Base-by-base conservation (phyloP, 148 eudicot genomes). In the Cornus controversa region DNA sequence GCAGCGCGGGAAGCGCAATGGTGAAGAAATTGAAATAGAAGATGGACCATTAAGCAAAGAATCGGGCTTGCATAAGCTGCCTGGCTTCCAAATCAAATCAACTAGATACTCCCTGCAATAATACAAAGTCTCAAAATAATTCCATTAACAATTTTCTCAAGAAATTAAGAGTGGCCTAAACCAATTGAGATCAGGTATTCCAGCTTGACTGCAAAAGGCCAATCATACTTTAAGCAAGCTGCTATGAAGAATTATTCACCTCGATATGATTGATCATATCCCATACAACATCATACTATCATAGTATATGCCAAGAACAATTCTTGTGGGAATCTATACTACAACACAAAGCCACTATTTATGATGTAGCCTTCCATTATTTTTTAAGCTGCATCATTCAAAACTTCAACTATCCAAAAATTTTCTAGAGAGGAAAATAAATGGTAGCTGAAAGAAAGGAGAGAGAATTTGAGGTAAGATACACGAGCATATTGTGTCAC, bases 41-140 rank as follows among this genome's bases (percentile, higher is more conserved):
- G 96, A 87, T 27, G 98, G 99, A 82, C 99, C 99, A 79, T 95
- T 95, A 70, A 91, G 86, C 87, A 85, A 72, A 37, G 99, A 93
- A 86, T 95, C 93, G 74, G 99, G 99, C 77, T 87, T 92, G 78
- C 81, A 85, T 80, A 95, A 90, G 84, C 88, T 82, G 73, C 99
- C 99, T 66, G 98, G 96, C 76, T 85, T 93, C 79, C 91, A 89
- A 70, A 93, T 68, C 82, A 95, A 85, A 88, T 93, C 99, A 86
- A 95, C 89, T 80, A 89, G 77, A 89, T 83, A 90, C 83, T 95
- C 99, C 87, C 99, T 95, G 93, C 64, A 86, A 79, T 71, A 80
- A 60, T 11, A 25, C 57, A 18, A 50, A 50, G 57, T 16, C 14
- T 11, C 16, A 11, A 50, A 13, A 50, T 50, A 50, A 50, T 50